Percentiles rank a stretch among this genome's conserved stretches.
phyloP scores from a whole-genome alignment of 2,329 filamentous ascomycete species.

The Fusarium nelsonii region DNA sequence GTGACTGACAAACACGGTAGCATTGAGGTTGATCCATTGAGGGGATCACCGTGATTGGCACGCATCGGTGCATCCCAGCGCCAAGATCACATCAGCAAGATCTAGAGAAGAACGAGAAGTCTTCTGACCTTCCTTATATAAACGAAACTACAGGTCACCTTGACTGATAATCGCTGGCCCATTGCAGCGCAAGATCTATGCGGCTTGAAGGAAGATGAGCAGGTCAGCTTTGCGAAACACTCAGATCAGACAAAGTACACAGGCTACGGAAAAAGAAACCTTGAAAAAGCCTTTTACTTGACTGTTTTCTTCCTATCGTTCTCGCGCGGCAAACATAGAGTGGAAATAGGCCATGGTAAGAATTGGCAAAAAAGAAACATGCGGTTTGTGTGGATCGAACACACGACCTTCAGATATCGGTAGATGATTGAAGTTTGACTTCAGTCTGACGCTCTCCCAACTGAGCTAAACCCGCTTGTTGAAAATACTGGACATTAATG shows the following conservation, averaged over 20 bases:
- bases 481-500: fast-evolving
- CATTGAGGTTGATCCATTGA: neutral
- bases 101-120: too few relatives aligned
- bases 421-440: slow-evolving; percentile 39
- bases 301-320: too few relatives aligned
- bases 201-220: too few relatives aligned
- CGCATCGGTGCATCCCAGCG: neutral
- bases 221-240: too few relatives aligned
- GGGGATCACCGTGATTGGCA: neutral
- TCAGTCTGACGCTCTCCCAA: slow-evolving; percentile 49
- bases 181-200: too few relatives aligned
- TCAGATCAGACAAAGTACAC: too few relatives aligned
- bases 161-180: too few relatives aligned
- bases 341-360: too few relatives aligned
- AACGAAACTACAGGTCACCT: too few relatives aligned
- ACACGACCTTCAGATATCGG: slow-evolving; percentile 50
- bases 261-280: too few relatives aligned
- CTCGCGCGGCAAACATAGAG: too few relatives aligned
- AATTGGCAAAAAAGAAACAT: slow-evolving; percentile 26
- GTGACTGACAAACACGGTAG: neutral
- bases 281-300: too few relatives aligned
- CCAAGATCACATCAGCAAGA: neutral
- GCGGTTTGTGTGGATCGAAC: slow-evolving; percentile 51
- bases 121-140: slow-evolving; percentile 1
- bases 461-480: slow-evolving; percentile 51